Evolutionary conservation across 495 filamentous ascomycete genomes (phyloP).

Genomic region (Tuber calosporum): DNA sequence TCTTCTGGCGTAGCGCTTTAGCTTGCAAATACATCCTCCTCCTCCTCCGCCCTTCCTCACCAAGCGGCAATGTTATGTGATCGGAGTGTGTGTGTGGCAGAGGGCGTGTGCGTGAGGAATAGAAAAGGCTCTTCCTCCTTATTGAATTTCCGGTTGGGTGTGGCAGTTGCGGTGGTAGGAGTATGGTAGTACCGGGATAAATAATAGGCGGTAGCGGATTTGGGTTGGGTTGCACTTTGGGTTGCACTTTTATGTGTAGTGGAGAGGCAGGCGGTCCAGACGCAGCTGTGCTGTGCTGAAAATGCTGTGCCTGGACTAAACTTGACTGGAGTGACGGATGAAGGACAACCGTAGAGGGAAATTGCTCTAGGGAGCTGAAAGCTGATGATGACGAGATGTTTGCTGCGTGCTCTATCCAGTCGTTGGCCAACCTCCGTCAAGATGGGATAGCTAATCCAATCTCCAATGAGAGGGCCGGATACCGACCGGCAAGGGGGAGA

Average conservation of each 20-base stretch:
- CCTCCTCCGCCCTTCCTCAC: neutral
- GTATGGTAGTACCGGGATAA: neutral
- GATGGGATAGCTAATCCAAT: neutral
- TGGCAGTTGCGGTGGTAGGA: neutral
- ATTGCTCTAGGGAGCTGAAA: neutral
- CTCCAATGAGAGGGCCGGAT: neutral
- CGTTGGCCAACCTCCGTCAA: neutral
- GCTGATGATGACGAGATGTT: neutral
- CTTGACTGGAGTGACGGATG: neutral
- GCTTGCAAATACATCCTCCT: slow-evolving; percentile 35
- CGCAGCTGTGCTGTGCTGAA: neutral
- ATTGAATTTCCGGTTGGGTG: slow-evolving; percentile 2
- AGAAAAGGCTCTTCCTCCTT: neutral
- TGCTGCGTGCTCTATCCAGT: neutral
- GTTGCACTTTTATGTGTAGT: neutral
- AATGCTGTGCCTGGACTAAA: neutral
- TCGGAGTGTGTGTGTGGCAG: neutral
- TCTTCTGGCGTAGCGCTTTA: slow-evolving; percentile 38
- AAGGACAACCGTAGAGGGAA: neutral
- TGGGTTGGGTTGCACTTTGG: neutral
- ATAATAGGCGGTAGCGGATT: neutral
- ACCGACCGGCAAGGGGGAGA: neutral
- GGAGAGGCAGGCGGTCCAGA: neutral
- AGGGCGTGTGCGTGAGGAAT: neutral
- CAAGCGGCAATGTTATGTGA: neutral